Evolutionary conservation across 1,139 yeast genomes (phyloP).

Genomic region (Geotrichum aggregatum): DNA sequence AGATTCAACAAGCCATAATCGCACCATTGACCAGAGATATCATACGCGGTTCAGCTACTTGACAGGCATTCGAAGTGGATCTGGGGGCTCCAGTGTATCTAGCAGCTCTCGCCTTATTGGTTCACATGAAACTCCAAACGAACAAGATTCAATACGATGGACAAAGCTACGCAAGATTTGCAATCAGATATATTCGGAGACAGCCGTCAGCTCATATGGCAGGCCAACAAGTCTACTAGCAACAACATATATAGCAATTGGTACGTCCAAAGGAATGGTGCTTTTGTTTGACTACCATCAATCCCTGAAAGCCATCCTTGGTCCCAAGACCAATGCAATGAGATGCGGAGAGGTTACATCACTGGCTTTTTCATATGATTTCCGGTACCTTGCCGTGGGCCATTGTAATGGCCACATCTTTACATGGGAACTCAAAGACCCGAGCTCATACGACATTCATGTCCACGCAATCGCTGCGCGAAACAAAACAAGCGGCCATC

Average conservation of each 20-base stretch:
- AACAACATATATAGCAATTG: constrained; percentile 54
- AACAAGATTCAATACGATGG: constrained; percentile 43
- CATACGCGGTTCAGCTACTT: constrained; percentile 29
- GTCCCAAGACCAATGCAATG: constrained; percentile 31
- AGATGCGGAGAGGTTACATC: constrained; percentile 46
- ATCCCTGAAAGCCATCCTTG: constrained; percentile 43
- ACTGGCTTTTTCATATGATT: constrained; percentile 50
- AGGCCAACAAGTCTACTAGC: constrained; percentile 46
- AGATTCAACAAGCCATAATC: not conserved
- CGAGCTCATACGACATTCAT: constrained; percentile 32
- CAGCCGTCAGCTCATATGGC: constrained; percentile 46
- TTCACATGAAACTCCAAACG: constrained; percentile 10
- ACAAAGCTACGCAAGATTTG: constrained; percentile 44
- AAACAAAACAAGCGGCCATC: constrained; percentile 49
- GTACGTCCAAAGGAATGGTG: constrained; percentile 57
- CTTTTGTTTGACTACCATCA: constrained; percentile 65
- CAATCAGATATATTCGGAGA: constrained; percentile 40
- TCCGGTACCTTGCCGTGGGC: constrained; percentile 48
- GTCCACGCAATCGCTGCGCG: constrained; percentile 37
- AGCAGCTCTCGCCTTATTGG: constrained; percentile 17
- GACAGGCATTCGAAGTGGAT: not conserved
- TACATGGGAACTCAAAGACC: constrained; percentile 46
- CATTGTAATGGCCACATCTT: constrained; percentile 45
- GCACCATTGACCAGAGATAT: constrained; percentile 30
- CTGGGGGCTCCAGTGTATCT: constrained; percentile 7